phyloP scores from a whole-genome alignment of 1,284 basidiomycete genomes.

The Macrocystidia cucumis region DNA sequence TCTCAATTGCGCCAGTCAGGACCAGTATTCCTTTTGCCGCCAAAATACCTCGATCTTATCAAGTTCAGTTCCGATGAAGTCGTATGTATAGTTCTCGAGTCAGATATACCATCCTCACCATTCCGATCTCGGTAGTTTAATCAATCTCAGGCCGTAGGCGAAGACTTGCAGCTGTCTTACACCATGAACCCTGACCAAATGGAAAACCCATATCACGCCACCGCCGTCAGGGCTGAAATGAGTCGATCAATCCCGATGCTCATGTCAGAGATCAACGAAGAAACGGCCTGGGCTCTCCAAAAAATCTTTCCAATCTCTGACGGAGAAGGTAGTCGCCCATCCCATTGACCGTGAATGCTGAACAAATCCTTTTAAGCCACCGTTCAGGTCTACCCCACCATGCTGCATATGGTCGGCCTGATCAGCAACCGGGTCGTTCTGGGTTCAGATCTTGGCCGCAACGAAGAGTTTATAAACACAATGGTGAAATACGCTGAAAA shows the following conservation, averaged over 20 bases:
- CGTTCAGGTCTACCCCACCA: conserved; percentile 24
- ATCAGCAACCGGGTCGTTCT: conserved; percentile 39
- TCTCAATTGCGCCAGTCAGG: conserved; percentile 15
- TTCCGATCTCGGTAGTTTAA: conserved; percentile 22
- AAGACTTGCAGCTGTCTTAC: conserved; percentile 24
- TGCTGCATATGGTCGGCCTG: conserved; percentile 33
- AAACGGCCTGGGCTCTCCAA: conserved; percentile 22
- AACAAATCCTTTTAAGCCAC: conserved; percentile 15
- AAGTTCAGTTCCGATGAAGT: conserved; percentile 24
- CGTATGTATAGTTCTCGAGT: conserved; percentile 13
- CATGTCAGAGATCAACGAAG: conserved; percentile 29
- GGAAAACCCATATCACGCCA: conserved; percentile 25
- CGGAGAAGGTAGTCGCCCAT: conserved; percentile 10
- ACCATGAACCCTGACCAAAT: conserved; percentile 26
- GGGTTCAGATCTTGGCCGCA: conserved; percentile 32
- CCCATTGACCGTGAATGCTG: background rate
- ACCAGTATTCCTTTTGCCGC: conserved; percentile 24
- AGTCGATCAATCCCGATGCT: conserved; percentile 25
- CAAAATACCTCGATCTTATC: conserved; percentile 22
- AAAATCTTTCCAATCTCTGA: conserved; percentile 18
- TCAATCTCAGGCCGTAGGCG: conserved; percentile 21
- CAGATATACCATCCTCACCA: background rate
- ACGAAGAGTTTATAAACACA: conserved; percentile 25
- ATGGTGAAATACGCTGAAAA: conserved; percentile 25
- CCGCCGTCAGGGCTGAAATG: conserved; percentile 26